These are phyloP conservation scores for Andrographis paniculata DNA, from an alignment of 305 asterid genomes.

Conservation along the genomic window DNA sequence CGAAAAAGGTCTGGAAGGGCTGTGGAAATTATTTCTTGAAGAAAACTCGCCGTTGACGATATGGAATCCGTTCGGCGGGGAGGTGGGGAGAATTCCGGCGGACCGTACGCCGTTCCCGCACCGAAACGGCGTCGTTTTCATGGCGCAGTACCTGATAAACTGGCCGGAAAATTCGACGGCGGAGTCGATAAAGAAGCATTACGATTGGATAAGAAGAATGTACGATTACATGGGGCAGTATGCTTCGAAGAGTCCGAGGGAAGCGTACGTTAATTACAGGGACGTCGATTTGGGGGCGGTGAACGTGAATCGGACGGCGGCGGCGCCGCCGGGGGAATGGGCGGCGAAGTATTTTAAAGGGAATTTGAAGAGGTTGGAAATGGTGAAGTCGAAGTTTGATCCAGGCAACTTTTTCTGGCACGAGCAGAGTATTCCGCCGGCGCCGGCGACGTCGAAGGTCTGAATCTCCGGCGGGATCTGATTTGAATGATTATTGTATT, in stretches of 20 bases:
- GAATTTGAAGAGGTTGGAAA: constrained; percentile 20
- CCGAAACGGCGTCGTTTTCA: constrained; percentile 21
- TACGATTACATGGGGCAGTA: constrained; percentile 17
- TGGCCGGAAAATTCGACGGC: constrained; percentile 8
- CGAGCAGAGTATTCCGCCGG: no score
- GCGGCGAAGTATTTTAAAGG: constrained; percentile 19
- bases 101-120: constrained; percentile 20
- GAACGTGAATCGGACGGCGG: constrained; percentile 8
- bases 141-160: constrained; percentile 10
- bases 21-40: constrained; percentile 14
- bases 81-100: constrained; percentile 20
- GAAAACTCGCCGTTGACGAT: constrained; percentile 16
- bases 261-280: constrained; percentile 22
- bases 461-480: no score
- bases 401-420: not conserved
- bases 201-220: constrained; percentile 16
- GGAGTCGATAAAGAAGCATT: constrained; percentile 3
- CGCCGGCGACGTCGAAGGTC: no score
- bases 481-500: no score
- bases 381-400: not conserved
- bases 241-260: constrained; percentile 19
- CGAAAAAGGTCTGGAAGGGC: constrained; percentile 20
- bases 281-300: constrained; percentile 14
- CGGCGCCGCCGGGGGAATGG: no score
- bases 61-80: constrained; percentile 22